Conservation (phyloP, 1,139 yeast genomes). For the Yamadazyma spencermartinsiae region DNA sequence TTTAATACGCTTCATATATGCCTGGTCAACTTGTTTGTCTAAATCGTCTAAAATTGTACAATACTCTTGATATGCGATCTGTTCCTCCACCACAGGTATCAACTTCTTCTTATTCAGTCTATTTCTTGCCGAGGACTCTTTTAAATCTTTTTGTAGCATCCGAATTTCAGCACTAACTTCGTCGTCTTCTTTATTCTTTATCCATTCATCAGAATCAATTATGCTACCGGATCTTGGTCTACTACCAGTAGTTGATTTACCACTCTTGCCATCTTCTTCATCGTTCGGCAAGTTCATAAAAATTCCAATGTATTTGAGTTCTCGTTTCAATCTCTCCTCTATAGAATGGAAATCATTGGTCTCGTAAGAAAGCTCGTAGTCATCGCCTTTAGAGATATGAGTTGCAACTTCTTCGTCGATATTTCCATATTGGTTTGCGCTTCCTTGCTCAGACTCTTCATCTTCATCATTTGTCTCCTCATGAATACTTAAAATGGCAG, state of each 20-base stretch:
- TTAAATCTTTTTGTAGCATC: slow-evolving; percentile 65
- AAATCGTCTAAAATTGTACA: slow-evolving; percentile 85
- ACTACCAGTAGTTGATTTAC: slow-evolving; percentile 23
- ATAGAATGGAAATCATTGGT: slow-evolving; percentile 68
- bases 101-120: slow-evolving; percentile 65
- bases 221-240: slow-evolving; percentile 30
- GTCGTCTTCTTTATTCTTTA: slow-evolving; percentile 84
- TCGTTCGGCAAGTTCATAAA: slow-evolving; percentile 60
- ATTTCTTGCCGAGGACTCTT: slow-evolving; percentile 61
- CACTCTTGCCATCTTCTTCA: slow-evolving; percentile 22
- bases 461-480: slow-evolving; percentile 34
- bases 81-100: slow-evolving; percentile 80
- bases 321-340: slow-evolving; percentile 86
- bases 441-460: slow-evolving; percentile 16
- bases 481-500: slow-evolving; percentile 70
- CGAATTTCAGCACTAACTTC: slow-evolving; percentile 88
- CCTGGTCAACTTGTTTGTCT: slow-evolving; percentile 96
- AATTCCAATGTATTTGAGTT: slow-evolving; percentile 87
- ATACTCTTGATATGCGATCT: slow-evolving; percentile 94
- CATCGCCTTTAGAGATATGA: slow-evolving; percentile 35
- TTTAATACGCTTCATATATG: slow-evolving; percentile 79
- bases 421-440: slow-evolving; percentile 10
- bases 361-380: slow-evolving; percentile 36
- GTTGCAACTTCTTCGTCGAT: slow-evolving; percentile 42
- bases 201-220: slow-evolving; percentile 75